Base-by-base conservation (phyloP, 495 filamentous ascomycete species). In the Neurospora sp. region DNA sequence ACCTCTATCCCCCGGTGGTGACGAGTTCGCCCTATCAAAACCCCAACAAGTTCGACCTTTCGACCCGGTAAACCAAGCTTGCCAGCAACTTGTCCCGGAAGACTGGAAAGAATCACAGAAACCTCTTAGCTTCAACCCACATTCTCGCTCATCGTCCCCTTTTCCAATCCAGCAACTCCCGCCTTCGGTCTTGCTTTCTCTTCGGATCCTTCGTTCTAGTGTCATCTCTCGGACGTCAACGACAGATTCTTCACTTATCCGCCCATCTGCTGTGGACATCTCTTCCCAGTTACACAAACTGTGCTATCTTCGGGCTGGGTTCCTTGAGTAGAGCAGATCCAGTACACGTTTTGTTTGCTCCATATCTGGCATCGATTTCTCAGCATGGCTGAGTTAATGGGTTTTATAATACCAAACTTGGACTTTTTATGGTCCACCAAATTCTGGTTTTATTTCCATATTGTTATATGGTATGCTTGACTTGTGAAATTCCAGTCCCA, bases 401-500 rank as follows among this genome's bases (percentile, higher is more conserved):
- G 79, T 76, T 73, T 84, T 69, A 54, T 76, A 72, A 76, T 82
- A 75, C 83, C 82, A 40, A 73, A 72, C 37, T 74, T 83, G 75
- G 77, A 81, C 69, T 82, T 85, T 62, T 75, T 83, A 78, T 81
- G 79, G 78, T 83, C 79, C 59, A 73, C 79, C 39, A 77, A 69
- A 16, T 78, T 79, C 54, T 83, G 82, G 82, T 72, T 73, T 8
- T 69, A 75, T 44, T 72, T 82, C 16, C 85, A 86, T 75, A 81
- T 77, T 70, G 72, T 82, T 69, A 75, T 86, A 42, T 86, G 84
- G 85, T 87, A 81, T 80, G 74, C 62, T 76, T 70, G 20, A 44
- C 40, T 71, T 40, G 40, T 74, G 70, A 70, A 37, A 59, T 31
- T 37, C 20, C 16, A 44, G 23, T 38, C 70, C 14, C 44, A 66